A percentile compares a stretch with the other conserved stretches of the same genome.
phyloP scores from a whole-genome alignment of 2,329 filamentous ascomycete genomes.

The Cylindrodendrum hubeiense region DNA sequence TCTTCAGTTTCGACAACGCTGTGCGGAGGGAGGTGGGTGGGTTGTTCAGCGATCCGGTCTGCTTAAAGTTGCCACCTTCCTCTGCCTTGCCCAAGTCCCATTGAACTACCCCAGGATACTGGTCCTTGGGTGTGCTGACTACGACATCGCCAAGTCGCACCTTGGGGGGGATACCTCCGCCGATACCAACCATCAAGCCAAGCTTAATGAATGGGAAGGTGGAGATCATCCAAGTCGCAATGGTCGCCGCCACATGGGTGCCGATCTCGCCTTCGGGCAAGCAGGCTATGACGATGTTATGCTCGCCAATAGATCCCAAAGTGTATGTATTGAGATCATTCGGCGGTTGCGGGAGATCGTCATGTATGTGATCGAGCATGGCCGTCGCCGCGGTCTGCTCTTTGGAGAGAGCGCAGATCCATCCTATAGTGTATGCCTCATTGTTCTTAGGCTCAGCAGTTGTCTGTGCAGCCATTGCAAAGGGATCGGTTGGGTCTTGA shows the following conservation, averaged over 20 bases:
- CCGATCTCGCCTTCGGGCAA: neutral
- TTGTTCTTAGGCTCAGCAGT: no score
- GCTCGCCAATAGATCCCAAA: neutral
- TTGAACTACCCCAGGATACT: neutral
- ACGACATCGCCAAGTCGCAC: neutral
- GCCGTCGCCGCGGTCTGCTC: conserved; percentile 18
- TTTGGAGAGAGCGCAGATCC: conserved; percentile 23
- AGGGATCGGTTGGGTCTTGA: no score
- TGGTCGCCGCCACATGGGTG: neutral
- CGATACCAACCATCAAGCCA: neutral
- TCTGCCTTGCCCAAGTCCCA: neutral
- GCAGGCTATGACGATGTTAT: neutral
- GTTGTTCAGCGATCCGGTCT: conserved; percentile 19
- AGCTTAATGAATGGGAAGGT: neutral
- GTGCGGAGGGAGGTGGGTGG: neutral
- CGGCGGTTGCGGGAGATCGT: neutral
- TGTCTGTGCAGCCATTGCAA: no score
- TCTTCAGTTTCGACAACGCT: neutral
- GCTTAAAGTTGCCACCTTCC: neutral
- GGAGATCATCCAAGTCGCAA: neutral
- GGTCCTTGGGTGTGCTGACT: neutral
- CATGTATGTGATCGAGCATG: conserved; percentile 15
- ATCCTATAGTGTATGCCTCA: conserved; percentile 28
- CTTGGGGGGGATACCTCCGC: neutral
- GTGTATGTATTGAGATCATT: conserved; percentile 18